Conservation (phyloP, 108 stramenopile genomes). For the Skeletonema tropicum region DNA sequence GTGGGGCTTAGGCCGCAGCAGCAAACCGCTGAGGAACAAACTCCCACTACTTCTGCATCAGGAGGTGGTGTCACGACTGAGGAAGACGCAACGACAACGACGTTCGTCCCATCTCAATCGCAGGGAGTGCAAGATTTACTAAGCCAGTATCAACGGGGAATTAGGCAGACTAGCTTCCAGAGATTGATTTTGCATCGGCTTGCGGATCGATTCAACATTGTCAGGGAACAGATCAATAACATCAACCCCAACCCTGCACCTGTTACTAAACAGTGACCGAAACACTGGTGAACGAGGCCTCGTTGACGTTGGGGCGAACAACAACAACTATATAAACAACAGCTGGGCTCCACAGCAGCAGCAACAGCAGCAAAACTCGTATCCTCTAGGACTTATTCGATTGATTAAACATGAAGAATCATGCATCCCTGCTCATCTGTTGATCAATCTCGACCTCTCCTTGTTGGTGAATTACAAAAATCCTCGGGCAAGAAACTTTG, state of each 20-base stretch:
- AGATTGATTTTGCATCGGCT: conserved; percentile 87
- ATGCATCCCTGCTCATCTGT: conserved; percentile 36
- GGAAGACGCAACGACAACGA: conserved; percentile 31
- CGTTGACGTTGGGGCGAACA: conserved; percentile 1
- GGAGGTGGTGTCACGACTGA: conserved; percentile 31
- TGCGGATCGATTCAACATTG: conserved; percentile 86
- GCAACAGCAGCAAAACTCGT: conserved; percentile 13
- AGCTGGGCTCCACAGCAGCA: conserved; percentile 9
- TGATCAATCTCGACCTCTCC: conserved; percentile 52
- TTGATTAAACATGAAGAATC: conserved; percentile 53
- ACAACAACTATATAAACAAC: not conserved
- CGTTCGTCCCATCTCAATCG: conserved; percentile 15
- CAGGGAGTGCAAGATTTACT: conserved; percentile 38
- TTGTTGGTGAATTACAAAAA: conserved; percentile 47
- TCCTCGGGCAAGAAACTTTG: conserved; percentile 32
- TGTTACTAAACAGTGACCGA: not conserved
- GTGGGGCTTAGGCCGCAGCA: conserved; percentile 7
- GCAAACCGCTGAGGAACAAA: not conserved
- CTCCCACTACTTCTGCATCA: conserved; percentile 5
- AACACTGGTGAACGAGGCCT: conserved; percentile 7
- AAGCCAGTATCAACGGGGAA: conserved; percentile 37
- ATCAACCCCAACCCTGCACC: conserved; percentile 3
- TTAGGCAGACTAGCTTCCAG: conserved; percentile 84
- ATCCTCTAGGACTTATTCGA: conserved; percentile 40
- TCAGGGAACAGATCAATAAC: conserved; percentile 57